Evolutionary conservation across 345 rosid species (phyloP).

Genomic region (Geranium brycei): DNA sequence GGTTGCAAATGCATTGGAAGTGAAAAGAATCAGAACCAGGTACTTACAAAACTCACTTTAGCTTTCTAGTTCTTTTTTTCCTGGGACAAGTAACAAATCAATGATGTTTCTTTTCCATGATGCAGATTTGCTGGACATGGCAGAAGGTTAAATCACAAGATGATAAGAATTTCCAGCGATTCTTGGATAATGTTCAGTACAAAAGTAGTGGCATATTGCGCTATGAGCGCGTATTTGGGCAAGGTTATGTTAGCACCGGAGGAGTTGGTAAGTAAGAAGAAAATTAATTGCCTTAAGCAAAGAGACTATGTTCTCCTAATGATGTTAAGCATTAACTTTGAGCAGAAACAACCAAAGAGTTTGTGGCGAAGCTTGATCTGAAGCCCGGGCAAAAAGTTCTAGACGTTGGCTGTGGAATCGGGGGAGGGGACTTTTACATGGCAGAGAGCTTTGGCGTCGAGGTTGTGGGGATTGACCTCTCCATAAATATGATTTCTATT

Average conservation of each 20-base stretch:
- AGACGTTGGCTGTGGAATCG: slow-evolving; percentile 97
- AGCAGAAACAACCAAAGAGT: slow-evolving; percentile 91
- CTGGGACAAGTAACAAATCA: neutral
- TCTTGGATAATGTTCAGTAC: slow-evolving; percentile 91
- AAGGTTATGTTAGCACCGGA: slow-evolving; percentile 92
- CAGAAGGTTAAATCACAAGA: slow-evolving; percentile 63
- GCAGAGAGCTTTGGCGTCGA: slow-evolving; percentile 75
- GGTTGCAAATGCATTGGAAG: slow-evolving; percentile 84
- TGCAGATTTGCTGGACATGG: slow-evolving; percentile 98
- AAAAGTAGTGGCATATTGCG: slow-evolving; percentile 70
- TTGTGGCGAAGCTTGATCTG: slow-evolving; percentile 71
- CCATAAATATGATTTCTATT: slow-evolving; percentile 84
- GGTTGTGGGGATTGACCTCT: slow-evolving; percentile 90
- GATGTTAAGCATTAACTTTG: neutral
- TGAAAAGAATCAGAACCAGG: slow-evolving; percentile 97
- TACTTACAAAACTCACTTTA: slow-evolving; percentile 4
- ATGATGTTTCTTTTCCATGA: neutral
- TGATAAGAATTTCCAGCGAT: slow-evolving; percentile 81
- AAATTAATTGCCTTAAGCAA: neutral
- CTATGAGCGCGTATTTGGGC: slow-evolving; percentile 89
- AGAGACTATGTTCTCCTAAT: neutral
- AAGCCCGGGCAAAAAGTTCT: slow-evolving; percentile 89
- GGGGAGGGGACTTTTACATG: slow-evolving; percentile 99
- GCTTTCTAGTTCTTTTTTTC: neutral
- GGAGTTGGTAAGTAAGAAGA: slow-evolving; percentile 49